phyloP scores from a whole-genome alignment of 2,329 filamentous ascomycete species.

The Calonectria fujianensis region DNA sequence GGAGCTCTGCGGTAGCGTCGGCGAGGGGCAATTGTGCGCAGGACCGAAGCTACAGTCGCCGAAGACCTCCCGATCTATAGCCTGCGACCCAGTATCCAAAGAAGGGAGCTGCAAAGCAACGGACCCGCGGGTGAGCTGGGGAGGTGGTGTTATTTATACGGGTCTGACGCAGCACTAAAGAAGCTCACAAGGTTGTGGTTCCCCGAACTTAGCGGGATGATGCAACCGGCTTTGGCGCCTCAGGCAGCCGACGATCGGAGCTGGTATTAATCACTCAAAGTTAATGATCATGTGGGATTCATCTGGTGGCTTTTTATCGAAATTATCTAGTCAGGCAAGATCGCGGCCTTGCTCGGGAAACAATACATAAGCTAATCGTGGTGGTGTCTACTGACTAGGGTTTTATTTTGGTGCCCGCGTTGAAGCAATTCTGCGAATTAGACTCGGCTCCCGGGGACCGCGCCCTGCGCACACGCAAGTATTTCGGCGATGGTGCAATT shows the following conservation, averaged over 20 bases:
- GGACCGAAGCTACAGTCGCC: conserved; percentile 46
- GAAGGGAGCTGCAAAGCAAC: conserved; percentile 31
- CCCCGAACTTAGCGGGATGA: conserved; percentile 51
- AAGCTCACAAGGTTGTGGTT: conserved; percentile 46
- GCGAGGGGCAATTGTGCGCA: conserved; percentile 34
- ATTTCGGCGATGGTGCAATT: conserved; percentile 39
- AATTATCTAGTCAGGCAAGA: neutral
- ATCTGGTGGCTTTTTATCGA: neutral
- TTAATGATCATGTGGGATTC: neutral
- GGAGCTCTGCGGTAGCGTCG: conserved; percentile 32
- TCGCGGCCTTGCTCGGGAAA: neutral
- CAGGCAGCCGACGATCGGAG: conserved; percentile 55
- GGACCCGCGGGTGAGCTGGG: conserved; percentile 1
- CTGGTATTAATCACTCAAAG: conserved; percentile 35
- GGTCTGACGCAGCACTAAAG: conserved; percentile 38
- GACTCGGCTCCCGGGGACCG: neutral
- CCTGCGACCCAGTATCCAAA: conserved; percentile 40
- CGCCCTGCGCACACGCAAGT: conserved; percentile 29
- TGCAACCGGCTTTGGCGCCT: conserved; percentile 55
- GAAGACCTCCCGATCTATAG: conserved; percentile 32
- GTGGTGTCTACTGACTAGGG: neutral
- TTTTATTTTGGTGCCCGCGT: neutral
- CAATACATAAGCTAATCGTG: neutral
- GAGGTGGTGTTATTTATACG: conserved; percentile 38
- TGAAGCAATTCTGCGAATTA: conserved; percentile 19